A percentile compares a stretch with the other conserved stretches of the same genome.
phyloP scores from a whole-genome alignment of 2,329 filamentous ascomycete genomes.

The Hymenoscyphus fraxineus region DNA sequence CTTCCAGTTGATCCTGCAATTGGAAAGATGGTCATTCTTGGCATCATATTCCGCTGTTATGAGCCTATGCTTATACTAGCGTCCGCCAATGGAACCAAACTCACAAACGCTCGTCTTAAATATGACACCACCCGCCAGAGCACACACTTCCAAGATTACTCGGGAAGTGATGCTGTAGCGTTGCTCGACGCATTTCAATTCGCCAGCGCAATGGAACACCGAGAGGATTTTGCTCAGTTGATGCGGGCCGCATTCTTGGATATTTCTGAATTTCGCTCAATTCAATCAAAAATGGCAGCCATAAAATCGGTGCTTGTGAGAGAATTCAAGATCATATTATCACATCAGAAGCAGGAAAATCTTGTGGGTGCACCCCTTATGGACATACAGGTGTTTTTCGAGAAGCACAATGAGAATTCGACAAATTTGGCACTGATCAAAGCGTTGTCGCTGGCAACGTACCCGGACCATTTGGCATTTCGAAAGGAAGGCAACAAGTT shows the following conservation, averaged over 20 bases:
- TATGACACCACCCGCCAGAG: conserved; percentile 65
- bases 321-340: background rate
- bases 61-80: conserved; percentile 86
- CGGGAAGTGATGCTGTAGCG: conserved; percentile 42
- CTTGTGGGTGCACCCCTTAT: conserved; percentile 4
- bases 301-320: too few relatives aligned
- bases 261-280: background rate
- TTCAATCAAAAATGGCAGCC: background rate
- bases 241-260: conserved; percentile 32
- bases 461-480: conserved; percentile 43
- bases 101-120: conserved; percentile 68
- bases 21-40: conserved; percentile 90
- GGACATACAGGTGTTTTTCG: conserved; percentile 31
- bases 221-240: background rate
- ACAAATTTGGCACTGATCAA: conserved; percentile 42
- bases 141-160: conserved; percentile 60
- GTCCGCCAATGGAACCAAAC: conserved; percentile 60
- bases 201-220: conserved; percentile 32
- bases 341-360: conserved; percentile 1
- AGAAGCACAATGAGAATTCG: conserved; percentile 43
- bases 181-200: conserved; percentile 40
- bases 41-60: conserved; percentile 85
- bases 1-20: conserved; percentile 87
- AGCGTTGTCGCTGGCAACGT: conserved; percentile 42
- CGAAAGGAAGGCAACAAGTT: background rate